Conservation (phyloP, 2,329 filamentous ascomycete species). For the Hymenoscyphus occultus region DNA sequence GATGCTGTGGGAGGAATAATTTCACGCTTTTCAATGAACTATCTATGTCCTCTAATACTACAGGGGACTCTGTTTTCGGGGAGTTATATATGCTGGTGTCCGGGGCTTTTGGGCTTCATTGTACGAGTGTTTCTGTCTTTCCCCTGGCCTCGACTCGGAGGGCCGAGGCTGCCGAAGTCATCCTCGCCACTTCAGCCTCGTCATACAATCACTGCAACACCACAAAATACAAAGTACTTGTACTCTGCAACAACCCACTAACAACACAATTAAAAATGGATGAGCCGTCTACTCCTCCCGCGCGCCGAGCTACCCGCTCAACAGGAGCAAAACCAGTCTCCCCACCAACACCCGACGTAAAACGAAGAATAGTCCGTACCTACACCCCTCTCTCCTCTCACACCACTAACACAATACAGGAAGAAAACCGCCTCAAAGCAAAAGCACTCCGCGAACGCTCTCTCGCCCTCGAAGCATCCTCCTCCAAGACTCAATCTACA, state of each 20-base stretch:
- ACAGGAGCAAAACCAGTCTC: constrained; percentile 32
- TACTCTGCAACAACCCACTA: not conserved
- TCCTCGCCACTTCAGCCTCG: constrained; percentile 23
- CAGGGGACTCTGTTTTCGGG: not conserved
- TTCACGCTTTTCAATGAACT: constrained; percentile 3
- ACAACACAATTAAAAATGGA: constrained; percentile 22
- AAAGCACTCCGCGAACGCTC: constrained; percentile 79
- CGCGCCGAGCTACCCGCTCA: not conserved
- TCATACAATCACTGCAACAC: constrained; percentile 8
- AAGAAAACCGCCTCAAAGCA: constrained; percentile 82
- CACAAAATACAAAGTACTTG: not conserved
- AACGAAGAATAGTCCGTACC: constrained; percentile 53
- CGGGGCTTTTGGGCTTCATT: too few species aligned
- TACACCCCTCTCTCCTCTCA: not conserved
- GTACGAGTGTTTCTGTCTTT: not conserved
- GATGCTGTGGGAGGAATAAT: constrained; percentile 9
- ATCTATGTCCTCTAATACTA: not conserved
- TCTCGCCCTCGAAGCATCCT: constrained; percentile 57
- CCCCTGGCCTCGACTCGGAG: not conserved
- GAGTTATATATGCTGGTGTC: not conserved
- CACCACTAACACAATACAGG: constrained; percentile 47
- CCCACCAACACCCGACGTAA: constrained; percentile 54
- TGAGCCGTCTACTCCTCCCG: constrained; percentile 26
- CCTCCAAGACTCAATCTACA: constrained; percentile 49
- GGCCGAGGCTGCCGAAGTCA: constrained; percentile 14